A percentile compares a stretch with the other conserved stretches of the same genome.
Evolutionary conservation across 2,329 filamentous ascomycete genomes (phyloP).

Genomic region (Clonostachys rhizophaga): DNA sequence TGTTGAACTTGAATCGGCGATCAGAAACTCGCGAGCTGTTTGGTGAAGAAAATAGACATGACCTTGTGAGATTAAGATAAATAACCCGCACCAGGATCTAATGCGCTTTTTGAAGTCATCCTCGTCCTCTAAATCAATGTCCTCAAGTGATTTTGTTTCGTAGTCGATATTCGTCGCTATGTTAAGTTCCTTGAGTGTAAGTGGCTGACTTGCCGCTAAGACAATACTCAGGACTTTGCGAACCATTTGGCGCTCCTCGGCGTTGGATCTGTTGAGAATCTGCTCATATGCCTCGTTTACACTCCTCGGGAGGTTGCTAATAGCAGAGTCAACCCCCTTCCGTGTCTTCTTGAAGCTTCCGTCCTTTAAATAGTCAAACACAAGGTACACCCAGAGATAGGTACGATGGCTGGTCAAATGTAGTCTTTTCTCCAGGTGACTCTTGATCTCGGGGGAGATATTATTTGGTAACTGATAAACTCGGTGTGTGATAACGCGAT

Average conservation of each 20-base stretch:
- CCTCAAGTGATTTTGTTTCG: slow-evolving; percentile 2
- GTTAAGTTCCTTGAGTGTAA: slow-evolving; percentile 19
- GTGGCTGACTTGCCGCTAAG: slow-evolving; percentile 13
- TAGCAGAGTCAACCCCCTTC: slow-evolving; percentile 8
- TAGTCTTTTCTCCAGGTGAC: slow-evolving; percentile 9
- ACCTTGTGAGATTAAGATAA: slow-evolving; percentile 15
- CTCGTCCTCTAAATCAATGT: slow-evolving; percentile 12
- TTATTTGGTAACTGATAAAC: slow-evolving; percentile 10
- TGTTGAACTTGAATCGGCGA: slow-evolving; percentile 6
- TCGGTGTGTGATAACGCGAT: slow-evolving; percentile 20
- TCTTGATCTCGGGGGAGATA: slow-evolving; percentile 5
- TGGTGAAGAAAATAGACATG: slow-evolving; percentile 22
- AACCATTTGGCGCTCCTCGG: background rate
- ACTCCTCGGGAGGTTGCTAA: slow-evolving; percentile 14
- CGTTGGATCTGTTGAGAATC: slow-evolving; percentile 10
- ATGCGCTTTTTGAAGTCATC: slow-evolving; percentile 4
- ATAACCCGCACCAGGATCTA: slow-evolving; percentile 16
- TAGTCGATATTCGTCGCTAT: slow-evolving; percentile 12
- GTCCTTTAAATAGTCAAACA: slow-evolving; percentile 20
- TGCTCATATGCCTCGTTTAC: slow-evolving; percentile 19
- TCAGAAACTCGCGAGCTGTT: slow-evolving; percentile 22
- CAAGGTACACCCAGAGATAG: slow-evolving; percentile 28
- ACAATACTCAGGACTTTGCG: slow-evolving; percentile 13
- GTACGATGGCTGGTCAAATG: slow-evolving; percentile 17
- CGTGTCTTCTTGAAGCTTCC: slow-evolving; percentile 11